phyloP scores from a whole-genome alignment of 2,329 filamentous ascomycete genomes.

The Herpotrichia juniperi region DNA sequence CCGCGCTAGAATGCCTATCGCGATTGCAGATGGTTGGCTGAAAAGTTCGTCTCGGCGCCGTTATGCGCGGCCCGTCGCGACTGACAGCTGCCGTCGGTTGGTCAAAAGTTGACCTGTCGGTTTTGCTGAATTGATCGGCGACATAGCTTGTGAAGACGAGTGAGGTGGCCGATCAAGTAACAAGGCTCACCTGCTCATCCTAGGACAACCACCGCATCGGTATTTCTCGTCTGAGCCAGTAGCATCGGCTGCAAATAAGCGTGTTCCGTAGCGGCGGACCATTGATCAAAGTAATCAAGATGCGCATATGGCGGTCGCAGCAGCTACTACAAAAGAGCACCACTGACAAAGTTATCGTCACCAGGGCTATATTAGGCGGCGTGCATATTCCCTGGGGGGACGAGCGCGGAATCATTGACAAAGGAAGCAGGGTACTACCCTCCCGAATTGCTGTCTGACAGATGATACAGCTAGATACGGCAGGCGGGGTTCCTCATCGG shows the following conservation, averaged over 20 bases:
- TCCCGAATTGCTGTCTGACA: conserved; percentile 20
- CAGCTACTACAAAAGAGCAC: conserved; percentile 7
- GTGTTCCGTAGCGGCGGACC: conserved; percentile 12
- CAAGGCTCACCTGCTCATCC: not conserved
- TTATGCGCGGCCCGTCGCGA: conserved; percentile 23
- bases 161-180: not conserved
- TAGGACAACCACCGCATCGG: conserved; percentile 17
- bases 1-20: conserved; percentile 11
- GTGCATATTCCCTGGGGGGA: conserved; percentile 17
- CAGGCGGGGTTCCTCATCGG: conserved; percentile 14
- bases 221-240: conserved; percentile 11
- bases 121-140: not conserved
- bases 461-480: conserved; percentile 17
- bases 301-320: conserved; percentile 9
- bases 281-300: conserved; percentile 20
- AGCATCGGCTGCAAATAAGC: conserved; percentile 1
- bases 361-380: conserved; percentile 18
- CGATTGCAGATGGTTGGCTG: conserved; percentile 9
- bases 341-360: conserved; percentile 22
- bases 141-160: not conserved
- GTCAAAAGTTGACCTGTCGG: not conserved
- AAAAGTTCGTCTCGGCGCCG: conserved; percentile 5
- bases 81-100: conserved; percentile 20
- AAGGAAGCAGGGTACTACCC: conserved; percentile 16
- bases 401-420: conserved; percentile 10